Evolutionary conservation across 208 protist species (phyloP).

Genomic region (Cochliopodium minus): DNA sequence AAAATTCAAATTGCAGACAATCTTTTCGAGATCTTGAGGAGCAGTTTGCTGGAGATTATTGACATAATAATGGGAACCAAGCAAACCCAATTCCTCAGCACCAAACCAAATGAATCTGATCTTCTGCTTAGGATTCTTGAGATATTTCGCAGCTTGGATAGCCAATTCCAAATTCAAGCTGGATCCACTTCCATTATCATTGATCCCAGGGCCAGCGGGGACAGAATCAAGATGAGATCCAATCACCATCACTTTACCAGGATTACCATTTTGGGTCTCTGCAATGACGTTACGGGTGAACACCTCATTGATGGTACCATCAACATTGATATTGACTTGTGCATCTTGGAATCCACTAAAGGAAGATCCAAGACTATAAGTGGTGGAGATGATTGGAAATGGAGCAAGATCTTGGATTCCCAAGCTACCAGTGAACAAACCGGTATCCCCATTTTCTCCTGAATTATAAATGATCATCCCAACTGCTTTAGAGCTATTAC

Average conservation of each 20-base stretch:
- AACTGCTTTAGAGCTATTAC: too few species aligned
- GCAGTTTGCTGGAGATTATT: conserved; percentile 10
- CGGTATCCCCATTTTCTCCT: too few species aligned
- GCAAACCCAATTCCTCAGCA: conserved; percentile 23
- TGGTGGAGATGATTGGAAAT: too few species aligned
- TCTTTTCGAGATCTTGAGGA: conserved; percentile 15
- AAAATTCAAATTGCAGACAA: conserved; percentile 16
- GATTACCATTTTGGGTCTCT: conserved; percentile 1
- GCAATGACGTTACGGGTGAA: conserved; percentile 13
- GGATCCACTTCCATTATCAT: conserved; percentile 28
- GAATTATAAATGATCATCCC: too few species aligned
- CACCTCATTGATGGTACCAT: conserved; percentile 3
- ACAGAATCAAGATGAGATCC: conserved; percentile 20
- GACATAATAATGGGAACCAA: conserved; percentile 23
- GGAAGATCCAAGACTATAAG: too few species aligned
- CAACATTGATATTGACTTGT: conserved; percentile 1
- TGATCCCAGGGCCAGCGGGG: conserved; percentile 22
- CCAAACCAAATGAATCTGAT: conserved; percentile 24
- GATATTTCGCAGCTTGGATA: conserved; percentile 11
- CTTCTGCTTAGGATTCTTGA: conserved; percentile 8
- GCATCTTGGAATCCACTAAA: too few species aligned
- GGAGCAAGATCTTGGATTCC: too few species aligned
- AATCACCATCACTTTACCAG: conserved; percentile 9
- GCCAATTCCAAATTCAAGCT: conserved; percentile 15
- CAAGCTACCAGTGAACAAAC: too few species aligned